A percentile compares a stretch with the other conserved stretches of the same genome.
Conservation (phyloP, 192 early-diverging fungal genomes). For the Backusella luteola region DNA sequence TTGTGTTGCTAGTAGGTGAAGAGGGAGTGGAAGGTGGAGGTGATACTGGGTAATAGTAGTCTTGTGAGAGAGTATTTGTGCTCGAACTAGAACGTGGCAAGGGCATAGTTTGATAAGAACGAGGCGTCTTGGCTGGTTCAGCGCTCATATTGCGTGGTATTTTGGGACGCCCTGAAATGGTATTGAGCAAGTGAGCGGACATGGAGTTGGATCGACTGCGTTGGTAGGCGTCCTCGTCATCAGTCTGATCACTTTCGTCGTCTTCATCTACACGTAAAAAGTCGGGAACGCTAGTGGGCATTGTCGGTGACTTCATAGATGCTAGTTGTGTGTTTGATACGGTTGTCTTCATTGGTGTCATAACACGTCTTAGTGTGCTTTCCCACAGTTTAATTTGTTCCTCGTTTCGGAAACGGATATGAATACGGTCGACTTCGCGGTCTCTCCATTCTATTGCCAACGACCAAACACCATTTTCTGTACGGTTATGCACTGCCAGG, state of each 20-base stretch:
- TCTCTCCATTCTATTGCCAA: slow-evolving; percentile 88
- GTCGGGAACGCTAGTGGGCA: slow-evolving; percentile 15
- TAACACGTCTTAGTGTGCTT: slow-evolving; percentile 66
- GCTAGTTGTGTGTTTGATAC: slow-evolving; percentile 42
- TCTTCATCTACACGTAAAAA: slow-evolving; percentile 26
- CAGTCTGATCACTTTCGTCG: slow-evolving; percentile 27
- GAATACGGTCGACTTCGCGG: slow-evolving; percentile 80
- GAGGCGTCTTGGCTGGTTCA: neutral
- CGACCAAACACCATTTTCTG: slow-evolving; percentile 35
- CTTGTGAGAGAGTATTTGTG: slow-evolving; percentile 4
- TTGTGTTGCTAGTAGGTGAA: slow-evolving; percentile 47
- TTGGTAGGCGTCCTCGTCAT: slow-evolving; percentile 32
- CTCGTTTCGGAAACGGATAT: slow-evolving; percentile 83
- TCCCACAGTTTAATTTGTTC: slow-evolving; percentile 94
- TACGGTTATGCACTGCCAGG: slow-evolving; percentile 30
- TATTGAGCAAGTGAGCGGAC: neutral
- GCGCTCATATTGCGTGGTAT: slow-evolving; percentile 6
- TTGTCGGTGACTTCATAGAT: slow-evolving; percentile 26
- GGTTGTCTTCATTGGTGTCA: slow-evolving; percentile 16
- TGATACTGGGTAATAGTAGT: slow-evolving; percentile 44
- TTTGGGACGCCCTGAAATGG: slow-evolving; percentile 5
- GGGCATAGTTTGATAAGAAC: neutral
- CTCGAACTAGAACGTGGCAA: slow-evolving; percentile 18
- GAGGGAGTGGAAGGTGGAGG: slow-evolving; percentile 58
- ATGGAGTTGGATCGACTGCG: slow-evolving; percentile 24